Base-by-base conservation (phyloP, 495 filamentous ascomycete species). In the Penicillium chermesinum region DNA sequence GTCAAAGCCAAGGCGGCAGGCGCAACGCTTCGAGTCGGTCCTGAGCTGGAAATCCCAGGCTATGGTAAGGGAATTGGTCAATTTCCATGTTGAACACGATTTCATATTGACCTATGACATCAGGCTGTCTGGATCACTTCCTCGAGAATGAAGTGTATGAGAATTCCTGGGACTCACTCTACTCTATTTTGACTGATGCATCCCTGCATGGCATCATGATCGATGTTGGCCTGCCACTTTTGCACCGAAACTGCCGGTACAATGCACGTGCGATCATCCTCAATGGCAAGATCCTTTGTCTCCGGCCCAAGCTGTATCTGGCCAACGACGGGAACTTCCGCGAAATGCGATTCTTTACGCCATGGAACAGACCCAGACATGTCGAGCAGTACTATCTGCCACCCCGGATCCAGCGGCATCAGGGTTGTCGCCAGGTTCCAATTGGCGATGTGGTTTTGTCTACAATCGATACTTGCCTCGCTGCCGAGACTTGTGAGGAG, bases 271-370 rank as follows among this genome's bases (percentile, higher is more conserved):
- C 86, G n/a, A 79, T 91, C 44, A 69, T 66, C 51, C 72, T 81
- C 46, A 77, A 88, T 54, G 69, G 76, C 17, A 79, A 81, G 66
- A 83, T 89, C 32, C 62, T 86, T 22, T 69, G 86, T 40, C 86
- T 95, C 45, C 72, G 88, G 13, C 89, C 88, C 1, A 95, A 94
- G 65, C 71, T 91, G 55, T 87, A 72, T 54, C 79, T 95, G 10
- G 89, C 89, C 44, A 84, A 86, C 20, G 65, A 50, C 37, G 47
- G 47, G 22, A 50, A 66, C 38, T 66, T 59, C 49, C 50, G 64
- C 41, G 64, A 66, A 30, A 60, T 62, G 49, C 52, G 64, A 7
- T 81, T 83, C 62, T 91, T 87, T 52, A 81, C 78, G 0, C 78
- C 81, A 0, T 86, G 83, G 83, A 58, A 66, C n/a, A 63, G 78